A percentile compares a stretch with the other conserved stretches of the same genome.
These are phyloP conservation scores for Lactarius tabidus DNA, from an alignment of 768 basidiomycete species.

Conservation along the genomic window DNA sequence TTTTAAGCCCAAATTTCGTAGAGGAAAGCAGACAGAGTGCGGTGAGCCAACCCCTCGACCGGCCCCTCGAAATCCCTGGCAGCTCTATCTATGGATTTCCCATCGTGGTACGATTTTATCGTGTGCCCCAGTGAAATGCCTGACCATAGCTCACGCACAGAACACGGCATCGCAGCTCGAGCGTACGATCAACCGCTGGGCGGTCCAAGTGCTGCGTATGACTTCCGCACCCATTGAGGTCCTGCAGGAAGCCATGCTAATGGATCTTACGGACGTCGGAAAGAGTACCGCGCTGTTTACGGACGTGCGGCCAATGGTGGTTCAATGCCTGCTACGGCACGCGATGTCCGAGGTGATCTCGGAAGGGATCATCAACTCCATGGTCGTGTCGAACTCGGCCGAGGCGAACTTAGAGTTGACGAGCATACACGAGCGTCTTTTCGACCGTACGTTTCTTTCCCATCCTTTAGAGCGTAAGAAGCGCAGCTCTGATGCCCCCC, in stretches of 20 bases:
- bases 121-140: neutral
- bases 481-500: neutral
- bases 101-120: conserved; percentile 53
- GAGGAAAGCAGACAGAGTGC: neutral
- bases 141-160: conserved; percentile 35
- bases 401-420: conserved; percentile 83
- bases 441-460: conserved; percentile 57
- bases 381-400: conserved; percentile 79
- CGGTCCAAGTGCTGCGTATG: conserved; percentile 61
- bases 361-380: conserved; percentile 77
- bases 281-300: conserved; percentile 33
- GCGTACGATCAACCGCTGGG: conserved; percentile 82
- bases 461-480: neutral
- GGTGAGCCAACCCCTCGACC: conserved; percentile 30
- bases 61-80: conserved; percentile 40
- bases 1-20: neutral
- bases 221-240: conserved; percentile 50
- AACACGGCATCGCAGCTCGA: conserved; percentile 66
- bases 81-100: conserved; percentile 83
- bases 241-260: conserved; percentile 55
- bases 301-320: conserved; percentile 53
- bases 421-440: conserved; percentile 84
- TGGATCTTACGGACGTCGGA: conserved; percentile 51
- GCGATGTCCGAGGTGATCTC: conserved; percentile 72
- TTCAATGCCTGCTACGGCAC: conserved; percentile 77